Base-by-base conservation (phyloP, 495 filamentous ascomycete species). In the Penicillium antarcticum region DNA sequence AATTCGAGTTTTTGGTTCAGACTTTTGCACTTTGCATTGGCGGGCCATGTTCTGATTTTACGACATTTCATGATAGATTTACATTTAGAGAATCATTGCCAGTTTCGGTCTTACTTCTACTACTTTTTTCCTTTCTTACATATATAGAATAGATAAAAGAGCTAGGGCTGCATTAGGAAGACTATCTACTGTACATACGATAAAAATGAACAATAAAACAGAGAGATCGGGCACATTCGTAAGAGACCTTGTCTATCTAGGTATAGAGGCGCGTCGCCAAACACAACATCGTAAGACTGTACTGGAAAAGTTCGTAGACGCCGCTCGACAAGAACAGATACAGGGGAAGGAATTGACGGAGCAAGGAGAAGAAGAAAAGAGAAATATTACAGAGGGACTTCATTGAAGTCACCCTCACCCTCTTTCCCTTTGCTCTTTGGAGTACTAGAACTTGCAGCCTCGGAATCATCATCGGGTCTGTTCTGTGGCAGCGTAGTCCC, bases 371-470 rank as follows among this genome's bases (percentile, higher is more conserved):
- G 24, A 34, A 43, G 31, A 49, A 51, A 34, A 11, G 45, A 29
- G 29, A 40, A 36, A 31, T 26, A 58, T 58, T 60, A 72, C 23
- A 74, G 68, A 26, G 71, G 66, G 7, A 74, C 67, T 58, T 74
- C 71, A 16, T 72, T 72, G 45, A 74, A 71, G 44, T 74, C 71
- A 7, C 66, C 54, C 40, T 74, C 66, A 19, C 57, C 62, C 51
- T 72, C 69, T 42, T 69, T 72, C 14, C 50, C 56, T 42, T 72
- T 72, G 24, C 53, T 46, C 53, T 72, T 69, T 5, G 33, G 8
- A 24, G 26, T 61, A 52, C 19, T 29, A 16, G 34, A 48, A 39
- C 31, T 51, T 19, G 53, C 38, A 13, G 36, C 10, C 46, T 42
- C 63, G 21, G 61, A 48, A 10, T 64, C 57, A 35, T 52, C 62